Evolutionary conservation across 129 eudicot genomes (phyloP), one percentile per base, ranked within the genome.

Genomic region (Sambucus nigra): DNA sequence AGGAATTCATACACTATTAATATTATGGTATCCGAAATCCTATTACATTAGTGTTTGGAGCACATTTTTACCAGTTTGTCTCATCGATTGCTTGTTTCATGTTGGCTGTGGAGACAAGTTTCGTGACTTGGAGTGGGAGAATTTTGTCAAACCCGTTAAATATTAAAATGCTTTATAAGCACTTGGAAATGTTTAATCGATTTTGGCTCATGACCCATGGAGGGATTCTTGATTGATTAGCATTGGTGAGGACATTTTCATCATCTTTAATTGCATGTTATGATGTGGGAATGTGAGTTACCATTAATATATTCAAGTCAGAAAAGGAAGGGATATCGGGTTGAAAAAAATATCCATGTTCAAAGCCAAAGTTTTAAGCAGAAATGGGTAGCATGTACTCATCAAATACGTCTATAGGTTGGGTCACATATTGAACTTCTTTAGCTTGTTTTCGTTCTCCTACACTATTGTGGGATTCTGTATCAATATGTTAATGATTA

Each of bases 21-120:
- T n/a, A n/a, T 19, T 85, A 89, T 42, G 97, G 97, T 59, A 56
- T 79, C 7, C 72, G 97, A 26, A 89, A 85, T 76, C 95, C 95
- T 0, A 84, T 85, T 40, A 81, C 84, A 13, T 58, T 89, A 67
- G 97, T 25, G 97, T 89, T 18, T 71, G 97, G 97, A 89, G 64
- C 86, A 89, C 69, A 81, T 89, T 65, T 89, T 89, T 51, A 89
- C 97, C 5, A 93, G 97, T 31, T 94, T 0, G 97, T 84, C 24
- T 89, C 95, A n/a, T 84, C 97, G 9, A 87, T 89, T 67, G 97
- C 97, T 47, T 85, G 95, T 93, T 89, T 89, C 67, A 89, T 89
- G 97, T 89, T 95, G 5, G 93, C 97, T 24, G 95, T 84, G 81
- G 97, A 89, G 63, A 89, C 79, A 5, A 89, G 97, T 53, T 89